These are phyloP conservation scores for Emericellopsis terricola DNA, from an alignment of 495 filamentous ascomycete species.

Conservation along the genomic window DNA sequence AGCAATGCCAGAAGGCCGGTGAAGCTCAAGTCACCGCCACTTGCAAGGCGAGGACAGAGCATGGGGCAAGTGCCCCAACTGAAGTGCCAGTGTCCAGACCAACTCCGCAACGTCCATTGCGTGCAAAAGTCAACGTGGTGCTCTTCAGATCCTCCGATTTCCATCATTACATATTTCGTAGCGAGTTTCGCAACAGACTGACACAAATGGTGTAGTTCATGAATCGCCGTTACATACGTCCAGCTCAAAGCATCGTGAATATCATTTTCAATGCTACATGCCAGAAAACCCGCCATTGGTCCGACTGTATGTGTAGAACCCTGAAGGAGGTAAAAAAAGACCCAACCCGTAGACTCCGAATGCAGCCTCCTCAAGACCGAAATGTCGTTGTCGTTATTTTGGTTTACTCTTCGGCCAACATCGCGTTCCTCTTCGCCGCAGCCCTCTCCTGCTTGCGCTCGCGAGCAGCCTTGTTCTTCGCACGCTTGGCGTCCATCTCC, in stretches of 20 bases:
- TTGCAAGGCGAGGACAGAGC: no score
- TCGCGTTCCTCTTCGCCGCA: conserved; percentile 71
- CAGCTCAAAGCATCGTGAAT: conserved; percentile 3
- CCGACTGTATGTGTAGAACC: conserved; percentile 17
- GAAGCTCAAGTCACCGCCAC: no score
- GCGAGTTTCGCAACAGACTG: no score
- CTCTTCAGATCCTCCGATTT: no score
- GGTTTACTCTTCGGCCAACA: conserved; percentile 52
- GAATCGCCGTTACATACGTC: no score
- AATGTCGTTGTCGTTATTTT: conserved; percentile 15
- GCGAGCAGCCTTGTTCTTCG: conserved; percentile 98
- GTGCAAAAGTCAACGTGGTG: no score
- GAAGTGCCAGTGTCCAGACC: no score
- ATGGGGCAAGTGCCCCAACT: no score
- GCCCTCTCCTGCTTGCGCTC: conserved; percentile 86
- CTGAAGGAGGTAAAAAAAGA: conserved; percentile 28
- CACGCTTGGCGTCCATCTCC: conserved; percentile 98
- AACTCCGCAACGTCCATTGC: no score
- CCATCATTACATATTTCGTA: no score
- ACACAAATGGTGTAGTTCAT: no score
- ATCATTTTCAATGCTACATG: conserved; percentile 31
- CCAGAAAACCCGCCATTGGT: conserved; percentile 14
- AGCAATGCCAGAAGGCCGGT: no score
- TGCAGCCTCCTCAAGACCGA: conserved; percentile 30
- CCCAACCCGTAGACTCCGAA: conserved; percentile 37